These are phyloP conservation scores for Pinus tabuliformis DNA, from an alignment of 75 land plant species.

Conservation along the genomic window DNA sequence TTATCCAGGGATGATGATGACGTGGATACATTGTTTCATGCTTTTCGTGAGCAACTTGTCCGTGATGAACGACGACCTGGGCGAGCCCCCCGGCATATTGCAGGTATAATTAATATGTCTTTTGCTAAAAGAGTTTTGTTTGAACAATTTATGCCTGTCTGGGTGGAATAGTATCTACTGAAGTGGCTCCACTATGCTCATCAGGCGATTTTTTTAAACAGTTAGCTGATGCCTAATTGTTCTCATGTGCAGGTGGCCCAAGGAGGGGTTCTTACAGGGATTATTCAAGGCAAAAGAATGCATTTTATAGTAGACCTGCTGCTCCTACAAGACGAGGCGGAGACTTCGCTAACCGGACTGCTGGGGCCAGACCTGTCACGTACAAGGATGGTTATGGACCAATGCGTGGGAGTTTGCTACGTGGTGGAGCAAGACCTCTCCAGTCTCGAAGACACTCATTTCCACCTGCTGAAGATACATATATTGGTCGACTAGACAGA, in stretches of 20 bases:
- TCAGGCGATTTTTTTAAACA: background rate
- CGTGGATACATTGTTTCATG: conserved; percentile 11
- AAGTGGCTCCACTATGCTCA: background rate
- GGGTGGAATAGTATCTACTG: background rate
- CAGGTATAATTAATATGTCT: background rate
- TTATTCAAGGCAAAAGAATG: background rate
- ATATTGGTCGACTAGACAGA: conserved; percentile 13
- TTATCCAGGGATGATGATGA: conserved; percentile 12
- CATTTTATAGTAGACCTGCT: background rate
- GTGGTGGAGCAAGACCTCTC: conserved; percentile 11
- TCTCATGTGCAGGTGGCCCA: conserved; percentile 11
- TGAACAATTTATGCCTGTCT: background rate
- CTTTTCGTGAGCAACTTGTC: conserved; percentile 14
- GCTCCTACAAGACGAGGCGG: conserved; percentile 7
- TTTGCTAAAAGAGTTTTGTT: background rate
- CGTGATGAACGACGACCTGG: conserved; percentile 14
- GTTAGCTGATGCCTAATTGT: background rate
- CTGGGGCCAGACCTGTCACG: conserved; percentile 8
- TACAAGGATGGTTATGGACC: conserved; percentile 7
- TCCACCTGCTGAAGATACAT: conserved; percentile 14
- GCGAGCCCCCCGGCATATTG: conserved; percentile 23
- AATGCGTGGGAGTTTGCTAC: conserved; percentile 19
- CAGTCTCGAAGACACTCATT: conserved; percentile 28
- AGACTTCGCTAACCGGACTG: background rate
- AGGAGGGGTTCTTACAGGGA: conserved; percentile 25